A percentile compares a stretch with the other conserved stretches of the same genome.
Conservation (phyloP, 495 filamentous ascomycete species). For the Penicillium canariense region DNA sequence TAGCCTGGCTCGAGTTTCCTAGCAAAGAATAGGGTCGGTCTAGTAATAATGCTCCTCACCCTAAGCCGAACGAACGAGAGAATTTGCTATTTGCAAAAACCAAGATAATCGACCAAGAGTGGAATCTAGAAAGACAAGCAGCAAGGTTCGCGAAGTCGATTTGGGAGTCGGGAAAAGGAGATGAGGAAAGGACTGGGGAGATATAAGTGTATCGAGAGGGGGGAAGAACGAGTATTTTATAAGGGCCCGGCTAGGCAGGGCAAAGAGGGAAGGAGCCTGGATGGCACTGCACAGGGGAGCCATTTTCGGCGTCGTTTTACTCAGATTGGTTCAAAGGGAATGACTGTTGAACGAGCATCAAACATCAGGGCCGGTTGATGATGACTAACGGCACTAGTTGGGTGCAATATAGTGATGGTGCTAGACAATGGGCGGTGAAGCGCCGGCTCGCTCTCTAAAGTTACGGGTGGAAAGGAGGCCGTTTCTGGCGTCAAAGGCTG, state of each 20-base stretch:
- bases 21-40: constrained; percentile 33
- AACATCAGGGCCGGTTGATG: not conserved
- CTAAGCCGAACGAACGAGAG: constrained; percentile 10
- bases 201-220: constrained; percentile 5
- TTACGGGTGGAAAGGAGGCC: too few species aligned
- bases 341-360: not conserved
- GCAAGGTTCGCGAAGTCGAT: not conserved
- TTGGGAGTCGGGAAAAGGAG: not conserved
- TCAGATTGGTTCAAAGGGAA: constrained; percentile 7
- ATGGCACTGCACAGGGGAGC: constrained; percentile 9
- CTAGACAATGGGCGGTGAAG: not conserved
- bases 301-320: constrained; percentile 18
- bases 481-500: too few species aligned
- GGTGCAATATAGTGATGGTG: not conserved
- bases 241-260: constrained; percentile 5
- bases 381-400: not conserved
- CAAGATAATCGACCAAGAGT: not conserved
- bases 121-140: not conserved
- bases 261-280: constrained; percentile 7
- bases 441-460: not conserved
- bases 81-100: not conserved
- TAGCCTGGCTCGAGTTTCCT: constrained; percentile 30
- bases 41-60: constrained; percentile 25
- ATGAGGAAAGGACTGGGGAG: constrained; percentile 5
- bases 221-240: constrained; percentile 7